Percentiles rank a stretch among this genome's conserved stretches.
These are phyloP conservation scores for Cystofilobasidium ferigula DNA, from an alignment of 768 basidiomycete species.

Conservation along the genomic window DNA sequence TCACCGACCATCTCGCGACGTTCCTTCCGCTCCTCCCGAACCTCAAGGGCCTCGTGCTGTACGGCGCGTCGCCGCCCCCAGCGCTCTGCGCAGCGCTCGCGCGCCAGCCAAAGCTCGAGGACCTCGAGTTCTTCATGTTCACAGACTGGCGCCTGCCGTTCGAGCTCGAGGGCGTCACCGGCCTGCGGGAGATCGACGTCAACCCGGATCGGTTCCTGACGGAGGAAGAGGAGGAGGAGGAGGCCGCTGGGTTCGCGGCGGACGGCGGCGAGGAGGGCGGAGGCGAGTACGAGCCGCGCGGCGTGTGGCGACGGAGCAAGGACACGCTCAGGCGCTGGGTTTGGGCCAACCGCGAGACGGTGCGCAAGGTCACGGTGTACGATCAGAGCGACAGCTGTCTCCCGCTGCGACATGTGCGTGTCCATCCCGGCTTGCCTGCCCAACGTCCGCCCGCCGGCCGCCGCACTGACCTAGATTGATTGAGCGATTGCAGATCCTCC, in stretches of 20 bases:
- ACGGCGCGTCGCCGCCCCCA: neutral
- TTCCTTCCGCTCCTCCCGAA: neutral
- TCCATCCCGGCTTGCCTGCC: neutral
- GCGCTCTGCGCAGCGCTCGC: neutral
- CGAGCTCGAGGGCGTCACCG: neutral
- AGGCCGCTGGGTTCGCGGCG: too few species aligned
- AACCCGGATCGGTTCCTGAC: slow-evolving; percentile 1
- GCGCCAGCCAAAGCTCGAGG: neutral
- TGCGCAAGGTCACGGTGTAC: neutral
- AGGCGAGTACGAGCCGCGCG: neutral
- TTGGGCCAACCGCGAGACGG: slow-evolving; percentile 1
- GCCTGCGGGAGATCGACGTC: slow-evolving; percentile 1
- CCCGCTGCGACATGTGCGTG: neutral
- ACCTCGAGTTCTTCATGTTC: slow-evolving; percentile 8
- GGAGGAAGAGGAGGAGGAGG: neutral
- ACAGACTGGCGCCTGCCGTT: neutral
- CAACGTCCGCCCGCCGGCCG: neutral
- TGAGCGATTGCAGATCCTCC: slow-evolving; percentile 5
- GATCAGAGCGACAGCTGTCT: neutral
- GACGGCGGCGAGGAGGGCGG: neutral
- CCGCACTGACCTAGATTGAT: too few species aligned
- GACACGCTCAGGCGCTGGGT: neutral
- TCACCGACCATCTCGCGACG: neutral
- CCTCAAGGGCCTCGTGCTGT: slow-evolving; percentile 3
- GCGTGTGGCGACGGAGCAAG: neutral